Evolutionary conservation across 169 alveolate species (phyloP).

Genomic region (Neospora caninum): DNA sequence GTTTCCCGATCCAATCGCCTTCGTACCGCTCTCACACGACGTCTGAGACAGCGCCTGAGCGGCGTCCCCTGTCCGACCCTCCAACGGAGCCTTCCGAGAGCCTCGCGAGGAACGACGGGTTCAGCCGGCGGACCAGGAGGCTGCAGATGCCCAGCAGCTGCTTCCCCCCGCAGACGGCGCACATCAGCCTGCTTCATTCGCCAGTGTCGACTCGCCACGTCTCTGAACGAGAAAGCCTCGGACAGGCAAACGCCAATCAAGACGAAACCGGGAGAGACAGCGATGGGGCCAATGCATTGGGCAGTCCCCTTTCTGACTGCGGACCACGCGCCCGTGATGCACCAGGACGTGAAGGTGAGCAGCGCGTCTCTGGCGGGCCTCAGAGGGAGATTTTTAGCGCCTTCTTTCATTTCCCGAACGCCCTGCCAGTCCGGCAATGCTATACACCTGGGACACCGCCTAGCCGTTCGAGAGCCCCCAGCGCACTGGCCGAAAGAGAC

Average conservation of each 20-base stretch:
- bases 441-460: neutral
- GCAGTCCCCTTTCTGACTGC: neutral
- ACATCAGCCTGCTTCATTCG: neutral
- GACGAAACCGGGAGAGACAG: too few relatives aligned
- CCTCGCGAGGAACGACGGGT: too few relatives aligned
- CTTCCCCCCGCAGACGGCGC: neutral
- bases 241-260: too few relatives aligned
- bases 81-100: too few relatives aligned
- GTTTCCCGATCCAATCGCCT: too few relatives aligned
- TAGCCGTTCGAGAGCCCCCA: neutral
- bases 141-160: neutral
- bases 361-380: neutral
- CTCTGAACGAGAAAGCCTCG: neutral
- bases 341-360: neutral
- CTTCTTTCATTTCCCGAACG: constrained; percentile 3
- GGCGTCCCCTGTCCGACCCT: too few relatives aligned
- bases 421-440: neutral
- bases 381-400: neutral
- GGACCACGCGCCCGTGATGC: neutral
- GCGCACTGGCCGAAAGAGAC: neutral
- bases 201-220: neutral
- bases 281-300: too few relatives aligned
- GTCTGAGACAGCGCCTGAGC: too few relatives aligned
- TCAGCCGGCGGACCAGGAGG: neutral
- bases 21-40: too few relatives aligned